Evolutionary conservation across 2,329 filamentous ascomycete genomes (phyloP), one percentile per base, ranked within the genome.

Genomic region (Lachnellula subtilissima): DNA sequence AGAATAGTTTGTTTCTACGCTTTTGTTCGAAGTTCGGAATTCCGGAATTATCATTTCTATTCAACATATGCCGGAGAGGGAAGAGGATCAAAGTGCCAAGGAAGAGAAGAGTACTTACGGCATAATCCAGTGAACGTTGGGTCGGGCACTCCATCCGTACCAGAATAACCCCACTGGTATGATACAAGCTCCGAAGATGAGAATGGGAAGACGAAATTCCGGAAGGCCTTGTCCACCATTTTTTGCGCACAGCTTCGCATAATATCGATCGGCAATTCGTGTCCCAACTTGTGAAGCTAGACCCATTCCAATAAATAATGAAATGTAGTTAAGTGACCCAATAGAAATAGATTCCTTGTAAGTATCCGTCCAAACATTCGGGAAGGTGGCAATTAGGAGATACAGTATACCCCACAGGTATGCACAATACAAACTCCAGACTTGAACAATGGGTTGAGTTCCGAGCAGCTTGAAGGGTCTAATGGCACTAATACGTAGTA

Each of bases 91-190:
- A 25, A 25, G 25, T 25, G 25, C 25, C 2, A 28, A 28, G n/a
- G n/a, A n/a, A 28, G 25, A 28, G 4, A 15, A 14, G 12, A 40
- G 37, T 40, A 40, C 37, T 40, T n/a, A 40, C 2, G 81, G 80
- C 0, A 74, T 78, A 22, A 83, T 77, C 80, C 80, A 84, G 53
- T 82, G 79, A 0, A 79, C 73, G 11, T 73, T 59, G 22, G 78
- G 76, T 36, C 84, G 70, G 0, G 77, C 76, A 0, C 79, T 78
- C 80, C 80, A 84, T 3, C 80, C 82, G 58, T 83, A 84, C 65
- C 78, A 75, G 65, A 85, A 84, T 46, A 85, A 71, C 0, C 78
- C 77, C 1, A 76, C 68, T 0, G 82, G 82, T 2, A 85, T 74
- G n/a, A 81, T 52, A 2, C 78, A 48, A 3, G 77, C 77, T 6